These are phyloP conservation scores for Aspergillus floridensis DNA, from an alignment of 2,329 filamentous ascomycete genomes.

Conservation along the genomic window DNA sequence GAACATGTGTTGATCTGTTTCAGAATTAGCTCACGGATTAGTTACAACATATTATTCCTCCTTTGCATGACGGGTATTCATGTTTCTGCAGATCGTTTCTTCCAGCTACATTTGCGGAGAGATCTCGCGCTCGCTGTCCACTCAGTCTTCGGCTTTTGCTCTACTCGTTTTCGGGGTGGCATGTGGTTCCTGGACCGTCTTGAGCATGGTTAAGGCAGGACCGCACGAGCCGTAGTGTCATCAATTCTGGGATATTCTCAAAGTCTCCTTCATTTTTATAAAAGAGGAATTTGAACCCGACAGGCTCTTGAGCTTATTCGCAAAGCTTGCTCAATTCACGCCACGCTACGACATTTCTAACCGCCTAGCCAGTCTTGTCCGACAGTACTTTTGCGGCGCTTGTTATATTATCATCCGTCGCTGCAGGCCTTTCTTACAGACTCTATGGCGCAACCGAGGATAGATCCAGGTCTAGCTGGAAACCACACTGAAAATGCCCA, in stretches of 20 bases:
- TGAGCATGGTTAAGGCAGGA: conserved; percentile 12
- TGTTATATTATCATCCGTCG: background rate
- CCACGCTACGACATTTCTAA: background rate
- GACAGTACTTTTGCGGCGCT: background rate
- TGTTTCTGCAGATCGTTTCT: background rate
- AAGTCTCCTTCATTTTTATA: background rate
- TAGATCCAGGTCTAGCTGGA: background rate
- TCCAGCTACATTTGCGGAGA: background rate
- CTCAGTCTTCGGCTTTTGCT: background rate
- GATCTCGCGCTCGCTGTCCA: background rate
- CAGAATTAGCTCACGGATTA: background rate
- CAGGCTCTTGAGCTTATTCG: background rate
- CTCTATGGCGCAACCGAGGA: conserved; percentile 12
- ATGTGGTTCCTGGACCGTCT: conserved; percentile 4
- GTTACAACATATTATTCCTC: background rate
- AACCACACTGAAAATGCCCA: conserved; percentile 3
- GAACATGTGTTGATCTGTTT: background rate
- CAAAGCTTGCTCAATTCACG: background rate
- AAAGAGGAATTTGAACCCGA: too few relatives aligned
- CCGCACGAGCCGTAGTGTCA: conserved; percentile 1
- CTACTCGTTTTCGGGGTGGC: conserved; percentile 6
- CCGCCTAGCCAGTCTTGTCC: background rate
- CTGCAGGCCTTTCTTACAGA: background rate
- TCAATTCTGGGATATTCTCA: background rate
- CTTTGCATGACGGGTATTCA: background rate